Evolutionary conservation across 345 rosid genomes (phyloP).

Genomic region (Gossypium longicalyx): DNA sequence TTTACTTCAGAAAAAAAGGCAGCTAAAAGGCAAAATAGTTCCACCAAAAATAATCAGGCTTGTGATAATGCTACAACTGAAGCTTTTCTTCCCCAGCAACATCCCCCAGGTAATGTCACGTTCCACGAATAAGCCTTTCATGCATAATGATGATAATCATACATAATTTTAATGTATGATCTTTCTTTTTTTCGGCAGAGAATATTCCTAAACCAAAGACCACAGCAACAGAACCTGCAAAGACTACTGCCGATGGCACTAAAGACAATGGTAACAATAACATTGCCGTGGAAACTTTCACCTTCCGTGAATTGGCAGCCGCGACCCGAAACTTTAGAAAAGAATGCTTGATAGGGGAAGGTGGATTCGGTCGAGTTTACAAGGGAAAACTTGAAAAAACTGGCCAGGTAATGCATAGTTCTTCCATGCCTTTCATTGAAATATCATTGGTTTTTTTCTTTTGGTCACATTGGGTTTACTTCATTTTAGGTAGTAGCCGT

Average conservation of each 20-base stretch:
- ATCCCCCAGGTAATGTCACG: constrained; percentile 19
- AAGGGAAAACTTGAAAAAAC: constrained; percentile 66
- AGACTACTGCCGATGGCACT: constrained; percentile 25
- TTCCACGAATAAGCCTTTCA: background rate
- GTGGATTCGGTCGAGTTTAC: constrained; percentile 93
- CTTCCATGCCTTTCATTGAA: background rate
- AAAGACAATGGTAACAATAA: constrained; percentile 33
- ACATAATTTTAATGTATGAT: background rate
- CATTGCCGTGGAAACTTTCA: constrained; percentile 67
- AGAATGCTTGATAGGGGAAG: constrained; percentile 90
- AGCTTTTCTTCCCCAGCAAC: constrained; percentile 10
- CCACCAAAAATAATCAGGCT: constrained; percentile 19
- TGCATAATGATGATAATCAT: too few species aligned
- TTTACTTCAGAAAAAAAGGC: constrained; percentile 54
- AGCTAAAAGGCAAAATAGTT: constrained; percentile 19
- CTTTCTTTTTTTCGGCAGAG: constrained; percentile 17
- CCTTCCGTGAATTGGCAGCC: constrained; percentile 75
- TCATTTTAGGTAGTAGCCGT: constrained; percentile 48
- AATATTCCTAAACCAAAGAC: constrained; percentile 13
- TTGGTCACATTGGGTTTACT: background rate
- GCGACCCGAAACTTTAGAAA: constrained; percentile 87
- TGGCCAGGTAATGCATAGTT: constrained; percentile 43
- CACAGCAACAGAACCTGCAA: background rate
- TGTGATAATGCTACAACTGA: constrained; percentile 1
- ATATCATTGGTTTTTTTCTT: background rate